Conservation (phyloP, 2,329 filamentous ascomycete species). For the Chrysoporthe deuterocubensis region DNA sequence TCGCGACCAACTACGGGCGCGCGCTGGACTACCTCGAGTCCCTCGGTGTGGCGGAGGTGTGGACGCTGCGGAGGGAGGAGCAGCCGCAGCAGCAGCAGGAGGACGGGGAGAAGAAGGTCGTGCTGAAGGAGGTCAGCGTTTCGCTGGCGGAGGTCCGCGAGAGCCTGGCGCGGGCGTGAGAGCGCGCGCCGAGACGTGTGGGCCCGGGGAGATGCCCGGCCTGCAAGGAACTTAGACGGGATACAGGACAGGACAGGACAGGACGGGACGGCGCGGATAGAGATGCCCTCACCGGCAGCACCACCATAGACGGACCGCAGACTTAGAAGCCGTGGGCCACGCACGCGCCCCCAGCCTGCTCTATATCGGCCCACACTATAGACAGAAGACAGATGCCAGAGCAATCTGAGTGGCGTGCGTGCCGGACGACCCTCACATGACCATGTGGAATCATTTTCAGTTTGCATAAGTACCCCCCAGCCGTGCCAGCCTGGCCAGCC, state of each 20-base stretch:
- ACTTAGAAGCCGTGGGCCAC: no score
- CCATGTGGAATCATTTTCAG: no score
- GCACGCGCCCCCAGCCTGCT: no score
- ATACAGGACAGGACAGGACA: neutral
- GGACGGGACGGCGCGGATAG: neutral
- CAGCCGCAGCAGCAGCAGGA: slow-evolving; percentile 23
- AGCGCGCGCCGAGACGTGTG: neutral
- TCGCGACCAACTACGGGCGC: slow-evolving; percentile 80
- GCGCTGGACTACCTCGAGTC: slow-evolving; percentile 72
- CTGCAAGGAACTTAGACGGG: no score
- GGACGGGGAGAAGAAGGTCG: slow-evolving; percentile 37
- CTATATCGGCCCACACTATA: no score
- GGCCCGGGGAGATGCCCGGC: neutral
- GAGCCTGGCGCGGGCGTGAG: slow-evolving; percentile 30
- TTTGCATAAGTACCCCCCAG: no score
- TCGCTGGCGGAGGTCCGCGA: slow-evolving; percentile 45
- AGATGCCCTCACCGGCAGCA: no score
- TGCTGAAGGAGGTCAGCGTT: slow-evolving; percentile 49
- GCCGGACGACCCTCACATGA: no score
- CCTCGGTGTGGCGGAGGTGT: slow-evolving; percentile 67
- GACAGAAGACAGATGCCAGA: no score
- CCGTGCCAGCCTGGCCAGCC: no score
- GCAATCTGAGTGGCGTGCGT: no score
- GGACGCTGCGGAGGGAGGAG: slow-evolving; percentile 52
- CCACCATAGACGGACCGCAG: no score